Evolutionary conservation across 495 filamentous ascomycete genomes (phyloP).

Genomic region (Lophiostoma macrostomum): DNA sequence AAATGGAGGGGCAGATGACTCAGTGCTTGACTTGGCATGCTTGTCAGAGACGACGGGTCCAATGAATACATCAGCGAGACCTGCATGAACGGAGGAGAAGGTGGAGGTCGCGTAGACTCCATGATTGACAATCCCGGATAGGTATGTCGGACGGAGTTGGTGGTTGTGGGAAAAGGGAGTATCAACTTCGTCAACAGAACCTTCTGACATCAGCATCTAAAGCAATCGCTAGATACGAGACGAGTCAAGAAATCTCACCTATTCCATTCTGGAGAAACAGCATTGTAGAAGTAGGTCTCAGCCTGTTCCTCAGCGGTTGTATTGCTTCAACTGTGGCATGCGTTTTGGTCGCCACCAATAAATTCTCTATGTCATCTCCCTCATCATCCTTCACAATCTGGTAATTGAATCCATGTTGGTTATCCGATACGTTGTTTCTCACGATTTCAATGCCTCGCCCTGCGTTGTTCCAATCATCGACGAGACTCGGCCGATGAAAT

Average conservation of each 20-base stretch:
- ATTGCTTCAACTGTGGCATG: conserved; percentile 2
- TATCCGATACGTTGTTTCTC: background rate
- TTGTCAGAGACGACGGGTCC: background rate
- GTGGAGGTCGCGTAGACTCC: conserved; percentile 10
- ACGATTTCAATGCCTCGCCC: conserved; percentile 18
- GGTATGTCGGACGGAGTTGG: background rate
- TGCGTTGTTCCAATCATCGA: conserved; percentile 8
- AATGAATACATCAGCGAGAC: background rate
- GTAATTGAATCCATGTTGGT: conserved; percentile 2
- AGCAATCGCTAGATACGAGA: background rate
- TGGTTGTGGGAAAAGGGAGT: background rate
- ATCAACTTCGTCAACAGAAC: conserved; percentile 12
- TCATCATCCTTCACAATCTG: background rate
- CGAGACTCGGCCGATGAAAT: conserved; percentile 16
- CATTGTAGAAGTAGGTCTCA: background rate
- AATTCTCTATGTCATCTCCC: conserved; percentile 9
- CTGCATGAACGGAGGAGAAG: conserved; percentile 13
- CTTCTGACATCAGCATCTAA: background rate
- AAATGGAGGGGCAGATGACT: background rate
- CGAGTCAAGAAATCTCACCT: background rate
- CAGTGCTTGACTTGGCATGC: no score
- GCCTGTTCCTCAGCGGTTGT: background rate
- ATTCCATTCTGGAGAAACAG: conserved; percentile 19
- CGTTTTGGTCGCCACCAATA: conserved; percentile 14
- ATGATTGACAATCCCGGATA: conserved; percentile 16